Evolutionary conservation across 768 basidiomycete species (phyloP), one percentile per base, ranked within the genome.

Genomic region (Suillus weaverae): DNA sequence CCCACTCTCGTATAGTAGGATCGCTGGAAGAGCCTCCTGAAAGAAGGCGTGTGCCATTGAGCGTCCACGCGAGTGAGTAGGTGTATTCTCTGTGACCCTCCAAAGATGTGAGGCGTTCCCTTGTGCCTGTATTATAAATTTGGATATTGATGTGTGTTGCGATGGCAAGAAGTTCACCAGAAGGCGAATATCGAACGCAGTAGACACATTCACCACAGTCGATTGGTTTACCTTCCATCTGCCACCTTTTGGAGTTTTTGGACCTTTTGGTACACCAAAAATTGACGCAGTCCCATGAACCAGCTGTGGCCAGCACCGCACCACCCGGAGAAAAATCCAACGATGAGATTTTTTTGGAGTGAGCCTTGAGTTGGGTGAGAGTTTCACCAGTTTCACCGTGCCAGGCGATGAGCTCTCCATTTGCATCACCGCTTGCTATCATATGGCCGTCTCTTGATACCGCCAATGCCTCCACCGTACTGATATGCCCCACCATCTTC

Each of bases 281-380:
- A 9, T 44, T 44, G n/a, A n/a, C n/a, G n/a, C 20, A 5, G 18
- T 41, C 41, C 5, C 2, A 18, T 16, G 5, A 18, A 18, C 16
- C n/a, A n/a, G n/a, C 41, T 18, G 16, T 71, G 92, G 38, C 38
- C 38, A 39, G 38, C 38, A 39, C 38, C 38, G 18, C 7, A 18
- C 41, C 41, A 41, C 18, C 18, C 1, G 14, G 41, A 41, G n/a
- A 46, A 22, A 46, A 46, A n/a, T 46, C 44, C n/a, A 46, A 4
- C 9, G 44, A 46, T 8, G 2, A 5, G n/a, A n/a, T 13, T 6
- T 4, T 1, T 18, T 16, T 7, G n/a, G n/a, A 13, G 46, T 48
- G 46, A n/a, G 44, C n/a, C 22, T n/a, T n/a, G n/a, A 46, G 44
- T 46, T 22, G 9, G 8, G 9, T 46, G 44, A 46, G 44, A 11